These are phyloP conservation scores for Phytophthora ohioensis DNA, from an alignment of 352 stramenopile genomes.

Conservation along the genomic window DNA sequence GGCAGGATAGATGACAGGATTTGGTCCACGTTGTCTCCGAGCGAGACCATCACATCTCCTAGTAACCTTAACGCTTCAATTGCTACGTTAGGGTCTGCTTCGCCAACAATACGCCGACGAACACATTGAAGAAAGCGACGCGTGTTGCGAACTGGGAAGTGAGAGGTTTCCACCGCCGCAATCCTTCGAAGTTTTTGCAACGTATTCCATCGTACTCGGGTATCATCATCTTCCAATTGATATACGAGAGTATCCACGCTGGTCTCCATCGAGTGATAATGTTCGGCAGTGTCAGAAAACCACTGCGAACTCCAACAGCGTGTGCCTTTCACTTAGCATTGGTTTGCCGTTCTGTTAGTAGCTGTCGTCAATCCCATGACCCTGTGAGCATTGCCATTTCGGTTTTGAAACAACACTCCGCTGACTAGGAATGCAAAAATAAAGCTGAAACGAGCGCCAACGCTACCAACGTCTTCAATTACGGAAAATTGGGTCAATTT, in stretches of 20 bases:
- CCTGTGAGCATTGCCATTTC: constrained; percentile 19
- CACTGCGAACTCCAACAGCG: constrained; percentile 24
- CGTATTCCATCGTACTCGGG: constrained; percentile 55
- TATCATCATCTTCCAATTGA: constrained; percentile 82
- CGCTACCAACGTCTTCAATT: constrained; percentile 12
- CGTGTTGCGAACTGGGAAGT: constrained; percentile 79
- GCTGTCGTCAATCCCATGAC: constrained; percentile 16
- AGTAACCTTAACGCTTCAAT: constrained; percentile 66
- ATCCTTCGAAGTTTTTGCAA: constrained; percentile 75
- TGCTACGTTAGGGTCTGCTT: constrained; percentile 49
- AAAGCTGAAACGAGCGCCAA: constrained; percentile 26
- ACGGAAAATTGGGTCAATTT: constrained; percentile 10
- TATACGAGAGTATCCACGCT: constrained; percentile 81
- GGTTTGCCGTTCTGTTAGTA: constrained; percentile 18
- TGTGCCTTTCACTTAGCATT: constrained; percentile 26
- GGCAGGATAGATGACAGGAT: constrained; percentile 74
- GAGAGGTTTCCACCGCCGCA: constrained; percentile 63
- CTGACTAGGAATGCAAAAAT: constrained; percentile 36
- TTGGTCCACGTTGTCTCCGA: constrained; percentile 72
- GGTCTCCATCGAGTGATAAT: constrained; percentile 45
- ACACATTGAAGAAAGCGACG: constrained; percentile 79
- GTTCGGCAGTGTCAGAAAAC: constrained; percentile 20
- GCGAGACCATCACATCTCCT: constrained; percentile 70
- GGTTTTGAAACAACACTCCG: constrained; percentile 37
- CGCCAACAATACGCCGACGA: constrained; percentile 56